Conservation (phyloP, 805 yeast species). For the Candida yuanshanica region DNA sequence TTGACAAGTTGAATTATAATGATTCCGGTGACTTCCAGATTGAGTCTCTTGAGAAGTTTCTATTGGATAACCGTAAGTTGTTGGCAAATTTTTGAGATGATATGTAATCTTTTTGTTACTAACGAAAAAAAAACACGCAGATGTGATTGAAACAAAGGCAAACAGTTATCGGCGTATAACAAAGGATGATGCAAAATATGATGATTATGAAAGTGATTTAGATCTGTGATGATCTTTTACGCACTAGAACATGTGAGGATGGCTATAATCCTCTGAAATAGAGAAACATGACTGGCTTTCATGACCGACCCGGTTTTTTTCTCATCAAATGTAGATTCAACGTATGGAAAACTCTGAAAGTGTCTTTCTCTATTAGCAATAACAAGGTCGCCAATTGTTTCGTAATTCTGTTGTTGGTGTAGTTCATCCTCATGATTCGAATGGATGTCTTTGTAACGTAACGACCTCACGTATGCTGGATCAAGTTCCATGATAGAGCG, state of each 20-base stretch:
- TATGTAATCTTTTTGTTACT: slow-evolving; percentile 1
- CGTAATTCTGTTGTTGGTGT: background rate
- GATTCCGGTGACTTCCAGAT: slow-evolving; percentile 41
- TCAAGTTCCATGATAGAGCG: background rate
- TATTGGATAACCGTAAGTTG: slow-evolving; percentile 24
- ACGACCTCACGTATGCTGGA: background rate
- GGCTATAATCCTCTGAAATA: background rate
- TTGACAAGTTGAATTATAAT: slow-evolving; percentile 47
- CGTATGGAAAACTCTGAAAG: background rate
- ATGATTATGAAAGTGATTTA: slow-evolving; percentile 34
- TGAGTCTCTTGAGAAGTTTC: slow-evolving; percentile 41
- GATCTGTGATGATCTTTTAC: slow-evolving; percentile 23
- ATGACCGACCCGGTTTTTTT: background rate
- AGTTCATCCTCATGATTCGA: background rate
- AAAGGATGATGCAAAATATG: slow-evolving; percentile 7
- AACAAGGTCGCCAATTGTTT: slow-evolving; percentile 8
- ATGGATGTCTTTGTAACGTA: background rate
- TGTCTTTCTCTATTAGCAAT: slow-evolving; percentile 6
- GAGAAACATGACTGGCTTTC: background rate
- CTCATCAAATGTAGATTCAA: background rate
- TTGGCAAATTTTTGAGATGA: background rate
- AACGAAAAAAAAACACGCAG: slow-evolving; percentile 6
- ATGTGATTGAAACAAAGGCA: slow-evolving; percentile 31
- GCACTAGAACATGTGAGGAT: background rate
- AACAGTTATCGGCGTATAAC: slow-evolving; percentile 23